A percentile compares a stretch with the other conserved stretches of the same genome.
phyloP scores from a whole-genome alignment of 202 grass and related monocot genomes.

The Setaria viridis region DNA sequence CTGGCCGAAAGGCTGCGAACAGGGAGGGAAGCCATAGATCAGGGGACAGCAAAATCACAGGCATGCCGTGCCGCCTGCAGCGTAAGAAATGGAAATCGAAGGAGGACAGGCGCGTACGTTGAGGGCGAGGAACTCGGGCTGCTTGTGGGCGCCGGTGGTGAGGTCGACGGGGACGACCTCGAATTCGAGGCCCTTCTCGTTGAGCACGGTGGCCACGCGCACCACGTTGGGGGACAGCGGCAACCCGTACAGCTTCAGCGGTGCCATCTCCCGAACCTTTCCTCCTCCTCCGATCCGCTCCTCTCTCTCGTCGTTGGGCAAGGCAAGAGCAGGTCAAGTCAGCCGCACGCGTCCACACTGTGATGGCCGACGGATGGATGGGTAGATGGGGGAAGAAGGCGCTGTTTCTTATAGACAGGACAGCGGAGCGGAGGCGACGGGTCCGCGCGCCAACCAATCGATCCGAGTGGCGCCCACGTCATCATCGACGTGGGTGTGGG shows the following conservation, averaged over 20 bases:
- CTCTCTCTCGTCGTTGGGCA: neutral
- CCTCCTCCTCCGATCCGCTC: neutral
- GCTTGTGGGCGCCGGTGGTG: constrained; percentile 72
- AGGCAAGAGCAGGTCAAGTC: neutral
- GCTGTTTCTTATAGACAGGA: neutral
- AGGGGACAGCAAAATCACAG: neutral
- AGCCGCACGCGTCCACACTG: neutral
- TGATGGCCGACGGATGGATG: neutral
- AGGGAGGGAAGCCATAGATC: neutral
- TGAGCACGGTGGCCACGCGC: constrained; percentile 59
- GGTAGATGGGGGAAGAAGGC: neutral
- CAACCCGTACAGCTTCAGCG: constrained; percentile 74
- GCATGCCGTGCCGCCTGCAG: no score
- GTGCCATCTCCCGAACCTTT: constrained; percentile 44
- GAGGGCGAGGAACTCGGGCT: constrained; percentile 79
- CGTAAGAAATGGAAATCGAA: fast-evolving
- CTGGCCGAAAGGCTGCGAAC: constrained; percentile 83
- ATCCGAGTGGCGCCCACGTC: neutral
- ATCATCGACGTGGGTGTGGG: neutral
- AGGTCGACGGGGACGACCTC: constrained; percentile 78
- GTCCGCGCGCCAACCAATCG: neutral
- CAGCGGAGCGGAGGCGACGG: no score
- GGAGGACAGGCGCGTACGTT: constrained; percentile 45
- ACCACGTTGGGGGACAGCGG: constrained; percentile 61
- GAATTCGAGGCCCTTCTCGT: constrained; percentile 85